Evolutionary conservation across 2,329 filamentous ascomycete species (phyloP).

Genomic region (Ceratocystis ficicola): DNA sequence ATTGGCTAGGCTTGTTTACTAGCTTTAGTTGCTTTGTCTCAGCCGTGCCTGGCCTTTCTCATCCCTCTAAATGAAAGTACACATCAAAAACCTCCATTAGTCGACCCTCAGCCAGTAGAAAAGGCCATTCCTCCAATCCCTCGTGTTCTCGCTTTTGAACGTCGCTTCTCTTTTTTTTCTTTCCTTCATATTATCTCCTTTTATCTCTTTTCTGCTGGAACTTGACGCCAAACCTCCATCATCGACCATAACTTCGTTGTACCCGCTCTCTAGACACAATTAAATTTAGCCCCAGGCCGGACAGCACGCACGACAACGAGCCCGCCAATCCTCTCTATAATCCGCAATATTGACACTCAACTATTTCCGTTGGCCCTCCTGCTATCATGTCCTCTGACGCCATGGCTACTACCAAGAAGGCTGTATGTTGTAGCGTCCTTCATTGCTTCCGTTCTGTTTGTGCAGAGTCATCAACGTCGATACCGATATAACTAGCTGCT

Average conservation of each 20-base stretch:
- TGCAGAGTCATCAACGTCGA: neutral
- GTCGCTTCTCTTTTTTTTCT: neutral
- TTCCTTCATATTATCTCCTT: neutral
- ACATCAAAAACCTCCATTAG: conserved; percentile 3
- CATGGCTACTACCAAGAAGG: neutral
- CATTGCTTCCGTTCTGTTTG: neutral
- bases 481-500: neutral
- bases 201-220: neutral
- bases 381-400: conserved; percentile 11
- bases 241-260: neutral
- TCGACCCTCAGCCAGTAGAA: neutral
- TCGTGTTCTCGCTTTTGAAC: conserved; percentile 3
- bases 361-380: neutral
- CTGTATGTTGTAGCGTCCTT: neutral
- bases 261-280: neutral
- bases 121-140: conserved; percentile 6
- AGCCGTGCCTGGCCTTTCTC: conserved; percentile 15
- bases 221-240: neutral
- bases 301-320: neutral
- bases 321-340: neutral
- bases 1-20: conserved; percentile 20
- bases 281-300: neutral
- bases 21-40: conserved; percentile 16
- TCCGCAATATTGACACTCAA: neutral
- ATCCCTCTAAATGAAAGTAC: conserved; percentile 19